Conservation (phyloP, 306 rosid genomes). For the Psophocarpus tetragonolobus region DNA sequence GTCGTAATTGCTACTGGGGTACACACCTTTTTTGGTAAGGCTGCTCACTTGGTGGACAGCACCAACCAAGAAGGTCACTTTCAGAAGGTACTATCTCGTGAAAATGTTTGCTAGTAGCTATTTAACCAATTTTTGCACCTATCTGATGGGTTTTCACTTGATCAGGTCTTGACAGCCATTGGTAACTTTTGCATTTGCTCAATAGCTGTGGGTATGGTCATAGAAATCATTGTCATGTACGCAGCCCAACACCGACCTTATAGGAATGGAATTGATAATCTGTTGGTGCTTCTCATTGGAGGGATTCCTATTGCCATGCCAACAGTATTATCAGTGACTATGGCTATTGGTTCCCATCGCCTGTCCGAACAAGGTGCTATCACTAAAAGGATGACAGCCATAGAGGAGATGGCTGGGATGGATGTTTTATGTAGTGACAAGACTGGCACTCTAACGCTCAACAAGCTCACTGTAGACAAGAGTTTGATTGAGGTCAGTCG, state of each 20-base stretch:
- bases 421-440: constrained; percentile 85
- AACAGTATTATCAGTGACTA: constrained; percentile 81
- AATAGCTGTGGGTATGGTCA: constrained; percentile 64
- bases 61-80: constrained; percentile 74
- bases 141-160: constrained; percentile 26
- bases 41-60: constrained; percentile 83
- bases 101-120: neutral
- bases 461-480: constrained; percentile 79
- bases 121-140: neutral
- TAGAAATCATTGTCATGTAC: constrained; percentile 74
- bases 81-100: constrained; percentile 62
- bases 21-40: constrained; percentile 85
- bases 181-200: constrained; percentile 91
- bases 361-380: constrained; percentile 83
- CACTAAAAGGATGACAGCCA: constrained; percentile 91
- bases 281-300: constrained; percentile 83
- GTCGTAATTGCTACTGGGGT: constrained; percentile 87
- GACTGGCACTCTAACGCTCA: constrained; percentile 78
- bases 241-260: constrained; percentile 65
- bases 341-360: constrained; percentile 88
- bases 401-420: constrained; percentile 92
- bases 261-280: constrained; percentile 80
- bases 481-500: constrained; percentile 58
- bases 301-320: constrained; percentile 94
- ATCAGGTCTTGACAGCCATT: constrained; percentile 72